phyloP scores from a whole-genome alignment of 2,329 filamentous ascomycete species.

The Teratosphaeria zuluensis region DNA sequence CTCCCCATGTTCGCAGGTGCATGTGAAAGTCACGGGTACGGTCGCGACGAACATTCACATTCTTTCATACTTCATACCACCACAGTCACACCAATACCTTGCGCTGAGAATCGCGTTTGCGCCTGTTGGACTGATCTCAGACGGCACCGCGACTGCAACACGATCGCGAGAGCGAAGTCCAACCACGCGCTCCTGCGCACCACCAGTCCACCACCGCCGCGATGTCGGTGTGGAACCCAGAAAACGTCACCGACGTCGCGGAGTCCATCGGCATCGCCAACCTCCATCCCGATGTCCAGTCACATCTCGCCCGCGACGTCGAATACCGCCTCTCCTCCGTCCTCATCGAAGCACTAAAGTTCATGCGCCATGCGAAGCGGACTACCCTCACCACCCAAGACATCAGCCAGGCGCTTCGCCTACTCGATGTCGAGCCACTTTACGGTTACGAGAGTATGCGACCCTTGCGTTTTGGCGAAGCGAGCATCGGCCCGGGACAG shows the following conservation, averaged over 20 bases:
- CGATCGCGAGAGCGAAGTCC: background rate
- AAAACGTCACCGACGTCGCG: slow-evolving; percentile 91
- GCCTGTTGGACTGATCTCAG: no score
- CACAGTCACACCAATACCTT: no score
- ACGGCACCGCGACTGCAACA: background rate
- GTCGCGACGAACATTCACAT: no score
- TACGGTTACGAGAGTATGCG: slow-evolving; percentile 93
- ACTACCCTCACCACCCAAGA: slow-evolving; percentile 85
- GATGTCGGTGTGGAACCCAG: slow-evolving; percentile 80
- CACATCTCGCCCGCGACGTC: slow-evolving; percentile 82
- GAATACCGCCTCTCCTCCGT: slow-evolving; percentile 93
- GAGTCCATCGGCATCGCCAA: slow-evolving; percentile 84
- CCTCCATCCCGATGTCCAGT: slow-evolving; percentile 75
- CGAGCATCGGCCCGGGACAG: slow-evolving; percentile 84
- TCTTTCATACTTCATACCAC: no score
- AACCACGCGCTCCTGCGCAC: background rate
- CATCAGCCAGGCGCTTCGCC: slow-evolving; percentile 71
- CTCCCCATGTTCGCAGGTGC: no score
- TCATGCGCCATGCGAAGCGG: slow-evolving; percentile 85
- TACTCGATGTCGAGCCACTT: slow-evolving; percentile 85
- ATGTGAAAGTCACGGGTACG: no score
- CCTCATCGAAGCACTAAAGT: slow-evolving; percentile 85
- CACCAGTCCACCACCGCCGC: background rate
- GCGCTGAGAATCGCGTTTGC: no score
- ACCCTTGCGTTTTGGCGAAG: slow-evolving; percentile 84